Base-by-base conservation (phyloP, 1,284 basidiomycete genomes). In the Pseudomicrostroma phylloplanum region DNA sequence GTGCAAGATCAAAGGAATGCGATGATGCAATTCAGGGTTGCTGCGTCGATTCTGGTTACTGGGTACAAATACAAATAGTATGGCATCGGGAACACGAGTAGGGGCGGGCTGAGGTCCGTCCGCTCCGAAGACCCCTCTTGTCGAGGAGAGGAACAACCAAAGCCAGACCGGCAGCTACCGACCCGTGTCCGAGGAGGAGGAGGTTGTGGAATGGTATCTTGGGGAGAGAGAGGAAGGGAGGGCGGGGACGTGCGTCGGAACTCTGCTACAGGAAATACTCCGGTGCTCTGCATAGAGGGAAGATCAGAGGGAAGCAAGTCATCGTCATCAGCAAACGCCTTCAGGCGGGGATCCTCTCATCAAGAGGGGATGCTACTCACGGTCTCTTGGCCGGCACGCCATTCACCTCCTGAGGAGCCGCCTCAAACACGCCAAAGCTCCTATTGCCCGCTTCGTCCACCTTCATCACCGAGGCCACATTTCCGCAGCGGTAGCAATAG, bases 401-500 rank as follows among this genome's bases (percentile, higher is more conserved):
- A 54, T 54, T 54, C 13, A 25, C 51, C 25, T 70, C 70, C 49
- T 77, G 76, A 13, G 51, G 21, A 23, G 51, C 51, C 13, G 51
- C 51, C 51, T 54, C 51, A 25, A 54, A 54, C 8, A 54, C 51
- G 21, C 51, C 51, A 54, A 54, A 54, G 51, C 51, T 54, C 25
- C 51, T 73, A 55, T 77, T 77, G 12, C 74, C 55, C 11, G 67
- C 69, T 15, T 76, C 73, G 60, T 77, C 75, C 17, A 77, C 60
- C 63, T 76, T 72, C 36, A 76, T 57, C 49, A 76, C 74, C 43
- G 67, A 69, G 1, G 75, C 74, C 12, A 77, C 72, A 56, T 76
- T 76, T 11, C 75, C 73, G 59, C 74, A 77, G 6, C 75, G 61
- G 81, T 98, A 97, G 80, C 94, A 97, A 79, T 98, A 97, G 80